phyloP scores from a whole-genome alignment of 495 filamentous ascomycete species.

The Penicillium coprophilum region DNA sequence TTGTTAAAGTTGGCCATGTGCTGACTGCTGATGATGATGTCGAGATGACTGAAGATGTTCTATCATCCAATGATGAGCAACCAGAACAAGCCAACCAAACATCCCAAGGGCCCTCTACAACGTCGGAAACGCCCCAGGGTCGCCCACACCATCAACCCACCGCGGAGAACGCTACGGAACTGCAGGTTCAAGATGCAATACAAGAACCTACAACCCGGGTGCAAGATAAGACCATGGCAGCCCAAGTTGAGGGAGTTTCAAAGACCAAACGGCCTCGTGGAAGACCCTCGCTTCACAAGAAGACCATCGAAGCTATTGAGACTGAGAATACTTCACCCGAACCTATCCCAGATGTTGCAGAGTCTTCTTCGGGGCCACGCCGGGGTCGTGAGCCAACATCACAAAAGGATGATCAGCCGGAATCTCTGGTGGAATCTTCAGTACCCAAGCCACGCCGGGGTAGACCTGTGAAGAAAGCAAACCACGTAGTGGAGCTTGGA shows the following conservation, averaged over 20 bases:
- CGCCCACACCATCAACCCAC: slow-evolving; percentile 1
- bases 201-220: background rate
- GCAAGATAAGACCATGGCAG: background rate
- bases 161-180: background rate
- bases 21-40: background rate
- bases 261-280: slow-evolving; percentile 16
- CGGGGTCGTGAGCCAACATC: slow-evolving; percentile 9
- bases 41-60: background rate
- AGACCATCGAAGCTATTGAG: background rate
- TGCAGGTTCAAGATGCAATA: background rate
- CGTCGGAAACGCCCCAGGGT: slow-evolving; percentile 6
- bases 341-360: slow-evolving; percentile 4
- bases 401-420: slow-evolving; percentile 12
- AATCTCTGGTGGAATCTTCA: slow-evolving; percentile 11
- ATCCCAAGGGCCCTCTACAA: background rate
- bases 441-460: slow-evolving; percentile 13
- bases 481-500: slow-evolving; percentile 3
- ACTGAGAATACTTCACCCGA: background rate
- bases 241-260: background rate
- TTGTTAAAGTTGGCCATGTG: background rate
- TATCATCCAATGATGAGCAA: background rate
- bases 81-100: background rate
- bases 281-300: slow-evolving; percentile 11
- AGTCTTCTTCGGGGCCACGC: slow-evolving; percentile 8
- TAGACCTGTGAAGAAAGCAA: slow-evolving; percentile 5